Percentiles rank a stretch among this genome's conserved stretches.
Evolutionary conservation across 495 filamentous ascomycete genomes (phyloP).

Genomic region (Penicillium turbatum): DNA sequence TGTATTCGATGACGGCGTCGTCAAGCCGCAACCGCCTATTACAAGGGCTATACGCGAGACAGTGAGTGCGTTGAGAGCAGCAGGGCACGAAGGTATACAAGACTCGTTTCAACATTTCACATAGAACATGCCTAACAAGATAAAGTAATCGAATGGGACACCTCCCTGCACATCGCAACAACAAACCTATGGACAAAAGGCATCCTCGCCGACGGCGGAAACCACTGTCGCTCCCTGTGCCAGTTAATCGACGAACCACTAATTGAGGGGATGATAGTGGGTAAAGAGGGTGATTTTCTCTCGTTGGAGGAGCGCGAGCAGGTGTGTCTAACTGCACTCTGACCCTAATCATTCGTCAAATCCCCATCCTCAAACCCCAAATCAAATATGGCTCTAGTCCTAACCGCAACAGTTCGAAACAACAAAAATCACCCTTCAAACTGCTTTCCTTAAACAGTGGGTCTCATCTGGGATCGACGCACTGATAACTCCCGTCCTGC

Average conservation of each 20-base stretch:
- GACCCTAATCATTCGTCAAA: too few relatives aligned
- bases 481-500: constrained; percentile 53
- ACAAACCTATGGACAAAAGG: constrained; percentile 40
- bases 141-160: constrained; percentile 42
- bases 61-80: constrained; percentile 33
- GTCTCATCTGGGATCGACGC: constrained; percentile 55
- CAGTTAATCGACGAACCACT: constrained; percentile 51
- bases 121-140: neutral
- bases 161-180: constrained; percentile 19
- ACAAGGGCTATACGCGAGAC: constrained; percentile 37
- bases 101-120: neutral
- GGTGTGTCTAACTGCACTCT: constrained; percentile 6
- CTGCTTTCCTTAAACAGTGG: constrained; percentile 44
- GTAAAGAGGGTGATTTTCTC: constrained; percentile 24
- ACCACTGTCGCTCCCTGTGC: constrained; percentile 44
- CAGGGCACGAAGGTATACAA: constrained; percentile 39
- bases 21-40: constrained; percentile 52
- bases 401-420: constrained; percentile 14
- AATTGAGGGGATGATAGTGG: constrained; percentile 44
- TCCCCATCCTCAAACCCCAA: too few relatives aligned
- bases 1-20: constrained; percentile 48
- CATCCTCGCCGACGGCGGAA: constrained; percentile 57
- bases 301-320: constrained; percentile 26
- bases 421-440: constrained; percentile 27
- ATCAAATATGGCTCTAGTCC: neutral